These are phyloP conservation scores for Grigorovia humatica DNA, from an alignment of 805 yeast genomes.

Conservation along the genomic window DNA sequence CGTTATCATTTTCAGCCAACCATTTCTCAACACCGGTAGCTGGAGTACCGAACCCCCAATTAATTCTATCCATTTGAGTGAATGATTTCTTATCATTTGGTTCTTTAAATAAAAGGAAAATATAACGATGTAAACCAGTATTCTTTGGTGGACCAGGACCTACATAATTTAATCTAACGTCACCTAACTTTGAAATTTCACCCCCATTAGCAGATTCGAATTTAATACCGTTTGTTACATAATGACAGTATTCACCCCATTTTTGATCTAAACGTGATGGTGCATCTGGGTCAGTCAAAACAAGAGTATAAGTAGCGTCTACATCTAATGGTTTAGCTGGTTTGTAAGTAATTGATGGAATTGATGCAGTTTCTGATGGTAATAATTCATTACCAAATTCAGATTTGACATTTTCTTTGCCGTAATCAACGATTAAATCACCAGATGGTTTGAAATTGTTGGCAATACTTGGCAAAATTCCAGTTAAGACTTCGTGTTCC, in stretches of 20 bases:
- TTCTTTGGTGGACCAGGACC: slow-evolving; percentile 82
- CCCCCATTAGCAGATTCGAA: slow-evolving; percentile 21
- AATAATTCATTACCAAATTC: slow-evolving; percentile 65
- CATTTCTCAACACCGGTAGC: slow-evolving; percentile 66
- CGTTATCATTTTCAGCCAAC: slow-evolving; percentile 40
- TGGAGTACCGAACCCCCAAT: slow-evolving; percentile 71
- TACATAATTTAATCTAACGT: slow-evolving; percentile 41
- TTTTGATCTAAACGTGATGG: slow-evolving; percentile 66
- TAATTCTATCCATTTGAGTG: slow-evolving; percentile 10
- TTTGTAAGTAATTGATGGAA: slow-evolving; percentile 62
- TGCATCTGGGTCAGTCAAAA: slow-evolving; percentile 86
- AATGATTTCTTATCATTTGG: slow-evolving; percentile 21
- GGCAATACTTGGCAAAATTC: slow-evolving; percentile 13
- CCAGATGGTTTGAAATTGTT: slow-evolving; percentile 16
- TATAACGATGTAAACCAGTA: slow-evolving; percentile 75
- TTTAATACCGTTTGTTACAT: slow-evolving; percentile 44
- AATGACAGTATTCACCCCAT: slow-evolving; percentile 77
- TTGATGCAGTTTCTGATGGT: slow-evolving; percentile 53
- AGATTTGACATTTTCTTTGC: slow-evolving; percentile 31
- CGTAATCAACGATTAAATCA: slow-evolving; percentile 21
- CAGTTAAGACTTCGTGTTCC: slow-evolving; percentile 21
- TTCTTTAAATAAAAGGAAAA: slow-evolving; percentile 60
- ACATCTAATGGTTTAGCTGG: slow-evolving; percentile 25
- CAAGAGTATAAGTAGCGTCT: slow-evolving; percentile 44
- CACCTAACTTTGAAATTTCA: slow-evolving; percentile 22